Conservation (phyloP, 139 green algal genomes). For the Coccomyxa sp. region DNA sequence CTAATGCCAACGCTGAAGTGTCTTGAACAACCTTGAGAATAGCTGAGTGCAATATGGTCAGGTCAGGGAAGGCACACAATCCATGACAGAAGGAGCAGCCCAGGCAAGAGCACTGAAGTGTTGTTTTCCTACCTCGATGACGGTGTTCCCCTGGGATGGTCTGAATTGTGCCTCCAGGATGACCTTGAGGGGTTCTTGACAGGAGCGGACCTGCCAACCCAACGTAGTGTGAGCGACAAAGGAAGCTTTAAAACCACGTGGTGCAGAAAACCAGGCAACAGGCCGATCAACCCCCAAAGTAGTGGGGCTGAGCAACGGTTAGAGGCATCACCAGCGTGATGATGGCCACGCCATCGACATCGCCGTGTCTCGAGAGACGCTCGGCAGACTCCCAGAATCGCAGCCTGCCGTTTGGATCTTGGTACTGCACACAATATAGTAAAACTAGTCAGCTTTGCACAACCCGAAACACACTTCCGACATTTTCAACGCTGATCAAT, state of each 20-base stretch:
- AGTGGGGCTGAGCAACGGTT: not conserved
- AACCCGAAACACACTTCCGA: not conserved
- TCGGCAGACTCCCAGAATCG: slow-evolving; percentile 48
- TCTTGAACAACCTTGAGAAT: not conserved
- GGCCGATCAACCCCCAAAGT: no score
- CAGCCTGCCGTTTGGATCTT: slow-evolving; percentile 27
- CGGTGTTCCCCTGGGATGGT: slow-evolving; percentile 31
- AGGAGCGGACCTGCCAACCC: slow-evolving; percentile 19
- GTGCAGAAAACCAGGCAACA: no score
- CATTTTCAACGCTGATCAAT: not conserved
- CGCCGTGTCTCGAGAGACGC: slow-evolving; percentile 31
- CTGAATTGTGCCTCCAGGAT: slow-evolving; percentile 44
- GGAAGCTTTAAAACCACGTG: no score
- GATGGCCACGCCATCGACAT: slow-evolving; percentile 41
- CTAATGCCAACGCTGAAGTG: not conserved
- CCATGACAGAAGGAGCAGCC: not conserved
- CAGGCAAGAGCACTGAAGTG: not conserved
- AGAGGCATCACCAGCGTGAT: slow-evolving; percentile 22
- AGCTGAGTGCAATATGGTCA: not conserved
- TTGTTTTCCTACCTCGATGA: slow-evolving; percentile 32
- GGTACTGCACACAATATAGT: slow-evolving; percentile 25
- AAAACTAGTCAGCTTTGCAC: not conserved
- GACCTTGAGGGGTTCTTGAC: slow-evolving; percentile 12
- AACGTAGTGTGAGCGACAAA: not conserved
- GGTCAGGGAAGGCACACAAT: not conserved